A percentile compares a stretch with the other conserved stretches of the same genome.
These are phyloP conservation scores for Exophiala viscosa DNA, from an alignment of 2,329 filamentous ascomycete species.

Conservation along the genomic window DNA sequence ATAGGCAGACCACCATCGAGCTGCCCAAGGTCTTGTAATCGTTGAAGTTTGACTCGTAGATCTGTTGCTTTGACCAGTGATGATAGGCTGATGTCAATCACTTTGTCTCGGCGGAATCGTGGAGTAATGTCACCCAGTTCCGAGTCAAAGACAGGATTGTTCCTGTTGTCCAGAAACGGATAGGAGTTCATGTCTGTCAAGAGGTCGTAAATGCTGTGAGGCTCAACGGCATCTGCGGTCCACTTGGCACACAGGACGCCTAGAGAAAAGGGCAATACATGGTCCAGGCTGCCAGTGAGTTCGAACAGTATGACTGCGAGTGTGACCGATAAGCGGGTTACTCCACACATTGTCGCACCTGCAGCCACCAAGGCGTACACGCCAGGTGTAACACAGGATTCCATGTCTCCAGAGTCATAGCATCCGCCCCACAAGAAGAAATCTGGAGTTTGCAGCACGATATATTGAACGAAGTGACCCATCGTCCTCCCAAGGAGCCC, in stretches of 20 bases:
- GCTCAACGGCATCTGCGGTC: constrained; percentile 94
- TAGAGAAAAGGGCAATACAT: constrained; percentile 90
- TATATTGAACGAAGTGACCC: constrained; percentile 78
- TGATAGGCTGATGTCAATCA: constrained; percentile 85
- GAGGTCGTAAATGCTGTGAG: constrained; percentile 84
- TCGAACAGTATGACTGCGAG: constrained; percentile 94
- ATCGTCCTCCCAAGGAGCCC: constrained; percentile 85
- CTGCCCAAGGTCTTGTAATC: constrained; percentile 79
- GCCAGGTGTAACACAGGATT: constrained; percentile 89
- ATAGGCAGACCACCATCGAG: constrained; percentile 90
- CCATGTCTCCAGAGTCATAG: constrained; percentile 53
- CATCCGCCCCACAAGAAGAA: constrained; percentile 73
- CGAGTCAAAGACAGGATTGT: constrained; percentile 84
- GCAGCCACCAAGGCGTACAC: constrained; percentile 94
- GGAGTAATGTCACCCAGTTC: constrained; percentile 84
- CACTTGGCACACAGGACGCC: constrained; percentile 94
- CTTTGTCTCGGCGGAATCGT: constrained; percentile 66
- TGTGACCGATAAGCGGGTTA: constrained; percentile 88
- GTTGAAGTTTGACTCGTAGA: constrained; percentile 75
- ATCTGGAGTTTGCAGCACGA: constrained; percentile 69
- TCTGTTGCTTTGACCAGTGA: constrained; percentile 72
- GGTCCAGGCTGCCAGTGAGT: constrained; percentile 88
- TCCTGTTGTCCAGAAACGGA: constrained; percentile 94
- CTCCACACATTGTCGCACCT: constrained; percentile 96
- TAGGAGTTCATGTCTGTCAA: constrained; percentile 97